phyloP scores from a whole-genome alignment of 192 early-diverging fungal genomes.

The Coemansia guatemalensis region DNA sequence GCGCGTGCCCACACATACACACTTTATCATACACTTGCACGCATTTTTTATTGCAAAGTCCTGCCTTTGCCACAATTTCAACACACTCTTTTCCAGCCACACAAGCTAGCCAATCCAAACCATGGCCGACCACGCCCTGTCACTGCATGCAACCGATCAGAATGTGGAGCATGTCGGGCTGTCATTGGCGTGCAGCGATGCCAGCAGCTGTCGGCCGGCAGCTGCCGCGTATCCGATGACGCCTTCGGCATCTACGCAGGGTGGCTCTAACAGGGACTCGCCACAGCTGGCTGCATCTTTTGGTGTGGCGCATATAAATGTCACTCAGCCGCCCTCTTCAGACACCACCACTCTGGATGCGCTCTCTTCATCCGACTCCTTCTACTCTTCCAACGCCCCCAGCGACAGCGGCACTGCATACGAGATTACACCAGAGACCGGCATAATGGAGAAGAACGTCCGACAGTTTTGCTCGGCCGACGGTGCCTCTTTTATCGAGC shows the following conservation, averaged over 20 bases:
- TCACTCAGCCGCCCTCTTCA: slow-evolving; percentile 1
- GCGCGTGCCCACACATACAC: slow-evolving; percentile 17
- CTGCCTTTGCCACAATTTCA: neutral
- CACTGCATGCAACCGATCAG: slow-evolving; percentile 33
- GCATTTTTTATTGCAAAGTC: neutral
- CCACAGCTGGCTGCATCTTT: slow-evolving; percentile 19
- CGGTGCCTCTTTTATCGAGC: slow-evolving; percentile 45
- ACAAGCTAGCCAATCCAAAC: slow-evolving; percentile 7
- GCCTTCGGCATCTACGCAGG: slow-evolving; percentile 12
- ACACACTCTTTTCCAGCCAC: slow-evolving; percentile 2
- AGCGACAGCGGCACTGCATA: slow-evolving; percentile 16
- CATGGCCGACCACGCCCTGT: slow-evolving; percentile 19
- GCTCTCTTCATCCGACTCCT: slow-evolving; percentile 7
- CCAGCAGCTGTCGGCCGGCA: slow-evolving; percentile 12
- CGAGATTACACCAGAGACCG: slow-evolving; percentile 10
- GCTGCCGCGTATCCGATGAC: slow-evolving; percentile 7
- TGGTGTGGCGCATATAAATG: slow-evolving; percentile 39
- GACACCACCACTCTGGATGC: neutral
- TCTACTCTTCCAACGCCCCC: slow-evolving; percentile 9
- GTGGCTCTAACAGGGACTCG: slow-evolving; percentile 14
- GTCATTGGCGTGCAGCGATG: slow-evolving; percentile 1
- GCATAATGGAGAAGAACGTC: slow-evolving; percentile 39
- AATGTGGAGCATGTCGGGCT: slow-evolving; percentile 9
- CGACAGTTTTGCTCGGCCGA: slow-evolving; percentile 46
- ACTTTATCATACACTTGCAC: slow-evolving; percentile 12